phyloP scores from a whole-genome alignment of 2,329 filamentous ascomycete genomes.

The Alternaria postmessia region DNA sequence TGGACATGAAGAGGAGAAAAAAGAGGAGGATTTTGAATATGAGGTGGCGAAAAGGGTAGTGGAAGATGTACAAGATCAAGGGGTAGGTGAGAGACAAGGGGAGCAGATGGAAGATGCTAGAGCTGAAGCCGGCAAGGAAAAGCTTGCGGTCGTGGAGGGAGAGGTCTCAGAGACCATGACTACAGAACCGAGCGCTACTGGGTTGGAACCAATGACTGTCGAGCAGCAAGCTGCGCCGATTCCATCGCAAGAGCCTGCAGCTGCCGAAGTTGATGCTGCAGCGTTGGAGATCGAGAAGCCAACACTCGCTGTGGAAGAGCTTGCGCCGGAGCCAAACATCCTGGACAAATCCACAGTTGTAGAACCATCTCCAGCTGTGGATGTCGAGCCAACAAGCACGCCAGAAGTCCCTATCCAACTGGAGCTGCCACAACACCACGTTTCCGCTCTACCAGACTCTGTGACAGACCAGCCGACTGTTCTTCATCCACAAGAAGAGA shows the following conservation, averaged over 20 bases:
- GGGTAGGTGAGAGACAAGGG: constrained; percentile 14
- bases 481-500: neutral
- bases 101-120: constrained; percentile 4
- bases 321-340: constrained; percentile 9
- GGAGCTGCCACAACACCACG: neutral
- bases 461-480: neutral
- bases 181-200: neutral
- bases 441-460: neutral
- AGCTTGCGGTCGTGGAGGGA: constrained; percentile 18
- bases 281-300: constrained; percentile 27
- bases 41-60: constrained; percentile 1
- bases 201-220: neutral
- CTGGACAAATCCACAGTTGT: neutral
- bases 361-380: neutral
- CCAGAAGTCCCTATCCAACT: neutral
- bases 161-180: constrained; percentile 1
- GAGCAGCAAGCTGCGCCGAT: constrained; percentile 3
- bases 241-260: constrained; percentile 7
- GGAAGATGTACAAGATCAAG: neutral
- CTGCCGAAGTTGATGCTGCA: constrained; percentile 9
- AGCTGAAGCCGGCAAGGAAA: constrained; percentile 1
- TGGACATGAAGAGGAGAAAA: constrained; percentile 1
- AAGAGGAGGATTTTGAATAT: neutral
- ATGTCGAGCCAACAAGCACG: neutral
- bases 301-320: constrained; percentile 19